Conservation (phyloP, 805 yeast genomes). For the Saccharomycopsis fibuligera region DNA sequence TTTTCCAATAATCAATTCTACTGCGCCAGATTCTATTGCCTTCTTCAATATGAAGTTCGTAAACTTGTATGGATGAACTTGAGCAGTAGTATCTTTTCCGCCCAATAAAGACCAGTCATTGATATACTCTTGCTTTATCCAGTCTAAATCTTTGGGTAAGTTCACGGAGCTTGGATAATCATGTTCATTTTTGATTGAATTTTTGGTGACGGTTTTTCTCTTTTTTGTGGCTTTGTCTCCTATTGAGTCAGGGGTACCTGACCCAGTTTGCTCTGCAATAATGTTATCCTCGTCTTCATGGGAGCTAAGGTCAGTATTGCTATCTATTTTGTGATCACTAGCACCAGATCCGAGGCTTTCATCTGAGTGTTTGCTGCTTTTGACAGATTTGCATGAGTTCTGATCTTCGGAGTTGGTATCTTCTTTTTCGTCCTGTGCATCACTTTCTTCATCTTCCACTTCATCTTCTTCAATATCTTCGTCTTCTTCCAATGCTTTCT, state of each 20-base stretch:
- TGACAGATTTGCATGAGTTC: not conserved
- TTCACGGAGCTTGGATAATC: slow-evolving; percentile 18
- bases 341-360: too few relatives aligned
- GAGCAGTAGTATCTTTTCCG: slow-evolving; percentile 84
- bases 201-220: slow-evolving; percentile 34
- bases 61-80: slow-evolving; percentile 92
- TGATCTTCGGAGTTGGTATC: slow-evolving; percentile 2
- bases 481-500: slow-evolving; percentile 23
- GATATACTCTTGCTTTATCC: slow-evolving; percentile 66
- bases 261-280: slow-evolving; percentile 19
- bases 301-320: slow-evolving; percentile 12
- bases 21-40: slow-evolving; percentile 75
- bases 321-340: slow-evolving; percentile 2
- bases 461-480: slow-evolving; percentile 6
- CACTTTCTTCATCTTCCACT: slow-evolving; percentile 23
- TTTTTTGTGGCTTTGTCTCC: slow-evolving; percentile 21
- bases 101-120: slow-evolving; percentile 76
- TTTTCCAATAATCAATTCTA: slow-evolving; percentile 81
- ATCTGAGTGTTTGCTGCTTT: not conserved
- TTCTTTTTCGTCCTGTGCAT: slow-evolving; percentile 15
- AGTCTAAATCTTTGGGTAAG: slow-evolving; percentile 62
- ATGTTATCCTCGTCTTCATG: slow-evolving; percentile 23
- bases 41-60: slow-evolving; percentile 77
- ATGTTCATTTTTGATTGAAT: slow-evolving; percentile 27
- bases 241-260: not conserved